These are phyloP conservation scores for Hyphodiscus sp. DNA, from an alignment of 2,329 filamentous ascomycete genomes.

Conservation along the genomic window DNA sequence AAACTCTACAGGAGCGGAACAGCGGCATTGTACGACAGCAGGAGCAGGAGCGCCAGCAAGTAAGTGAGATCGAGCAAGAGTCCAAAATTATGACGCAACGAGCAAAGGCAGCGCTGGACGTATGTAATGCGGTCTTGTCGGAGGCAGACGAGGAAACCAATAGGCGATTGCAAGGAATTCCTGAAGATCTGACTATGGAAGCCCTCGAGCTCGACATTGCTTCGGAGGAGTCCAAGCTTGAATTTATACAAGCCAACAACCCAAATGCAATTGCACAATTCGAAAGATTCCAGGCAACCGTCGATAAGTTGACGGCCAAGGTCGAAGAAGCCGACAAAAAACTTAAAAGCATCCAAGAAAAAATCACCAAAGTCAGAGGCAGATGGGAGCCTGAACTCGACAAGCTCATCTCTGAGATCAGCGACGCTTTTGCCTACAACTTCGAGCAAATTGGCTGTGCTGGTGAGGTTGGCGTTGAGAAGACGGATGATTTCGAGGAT, in stretches of 20 bases:
- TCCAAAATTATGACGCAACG: slow-evolving; percentile 34
- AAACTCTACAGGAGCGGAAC: slow-evolving; percentile 62
- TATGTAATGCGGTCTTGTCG: slow-evolving; percentile 29
- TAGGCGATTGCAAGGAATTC: slow-evolving; percentile 38
- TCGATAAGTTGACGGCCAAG: slow-evolving; percentile 57
- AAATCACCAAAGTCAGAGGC: slow-evolving; percentile 60
- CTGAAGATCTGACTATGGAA: slow-evolving; percentile 47
- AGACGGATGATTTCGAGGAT: slow-evolving; percentile 86
- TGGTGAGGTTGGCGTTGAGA: slow-evolving; percentile 81
- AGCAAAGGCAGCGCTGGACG: slow-evolving; percentile 33
- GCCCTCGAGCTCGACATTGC: slow-evolving; percentile 68
- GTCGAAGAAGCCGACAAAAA: slow-evolving; percentile 47
- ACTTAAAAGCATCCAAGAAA: slow-evolving; percentile 47
- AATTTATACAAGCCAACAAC: slow-evolving; percentile 73
- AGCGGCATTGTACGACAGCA: slow-evolving; percentile 48
- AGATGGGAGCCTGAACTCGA: slow-evolving; percentile 84
- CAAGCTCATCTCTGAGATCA: slow-evolving; percentile 70
- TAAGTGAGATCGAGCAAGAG: slow-evolving; percentile 34
- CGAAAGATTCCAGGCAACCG: slow-evolving; percentile 63
- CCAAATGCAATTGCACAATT: slow-evolving; percentile 71
- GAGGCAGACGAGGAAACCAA: slow-evolving; percentile 33
- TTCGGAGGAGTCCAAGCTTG: slow-evolving; percentile 67
- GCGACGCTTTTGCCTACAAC: slow-evolving; percentile 84
- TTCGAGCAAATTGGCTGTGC: slow-evolving; percentile 93
- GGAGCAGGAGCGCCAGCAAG: slow-evolving; percentile 37